A percentile compares a stretch with the other conserved stretches of the same genome.
These are phyloP conservation scores for Cryptosporidium parvum DNA, from an alignment of 169 alveolate species.

Conservation along the genomic window DNA sequence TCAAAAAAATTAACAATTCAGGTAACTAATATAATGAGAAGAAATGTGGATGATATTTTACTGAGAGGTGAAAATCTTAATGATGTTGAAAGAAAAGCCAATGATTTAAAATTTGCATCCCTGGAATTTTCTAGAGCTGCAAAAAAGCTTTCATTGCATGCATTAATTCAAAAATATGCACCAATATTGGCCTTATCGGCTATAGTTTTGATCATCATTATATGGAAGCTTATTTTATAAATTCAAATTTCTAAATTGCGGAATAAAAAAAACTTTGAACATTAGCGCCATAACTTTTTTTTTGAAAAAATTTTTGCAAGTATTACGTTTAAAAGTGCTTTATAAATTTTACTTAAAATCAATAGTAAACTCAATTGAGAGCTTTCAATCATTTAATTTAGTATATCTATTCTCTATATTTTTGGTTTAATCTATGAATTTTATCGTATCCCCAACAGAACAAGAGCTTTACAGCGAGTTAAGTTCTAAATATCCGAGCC, in stretches of 20 bases:
- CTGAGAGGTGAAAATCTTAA: constrained; percentile 79
- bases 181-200: constrained; percentile 61
- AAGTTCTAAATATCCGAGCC: constrained; percentile 18
- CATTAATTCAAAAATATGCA: constrained; percentile 79
- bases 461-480: constrained; percentile 25
- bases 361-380: background rate
- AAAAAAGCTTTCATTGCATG: constrained; percentile 78
- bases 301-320: background rate
- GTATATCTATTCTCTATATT: background rate
- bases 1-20: background rate
- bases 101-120: constrained; percentile 68
- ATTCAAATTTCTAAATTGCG: background rate
- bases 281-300: background rate
- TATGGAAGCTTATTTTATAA: constrained; percentile 62
- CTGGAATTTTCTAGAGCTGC: constrained; percentile 78
- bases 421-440: background rate
- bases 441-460: background rate
- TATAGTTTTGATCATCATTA: constrained; percentile 52
- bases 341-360: background rate
- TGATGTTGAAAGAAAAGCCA: constrained; percentile 74
- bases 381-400: background rate
- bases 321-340: background rate
- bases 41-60: constrained; percentile 80
- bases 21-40: constrained; percentile 78
- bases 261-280: background rate